Evolutionary conservation across 2,329 filamentous ascomycete genomes (phyloP).

Genomic region (Aureobasidium namibiae): DNA sequence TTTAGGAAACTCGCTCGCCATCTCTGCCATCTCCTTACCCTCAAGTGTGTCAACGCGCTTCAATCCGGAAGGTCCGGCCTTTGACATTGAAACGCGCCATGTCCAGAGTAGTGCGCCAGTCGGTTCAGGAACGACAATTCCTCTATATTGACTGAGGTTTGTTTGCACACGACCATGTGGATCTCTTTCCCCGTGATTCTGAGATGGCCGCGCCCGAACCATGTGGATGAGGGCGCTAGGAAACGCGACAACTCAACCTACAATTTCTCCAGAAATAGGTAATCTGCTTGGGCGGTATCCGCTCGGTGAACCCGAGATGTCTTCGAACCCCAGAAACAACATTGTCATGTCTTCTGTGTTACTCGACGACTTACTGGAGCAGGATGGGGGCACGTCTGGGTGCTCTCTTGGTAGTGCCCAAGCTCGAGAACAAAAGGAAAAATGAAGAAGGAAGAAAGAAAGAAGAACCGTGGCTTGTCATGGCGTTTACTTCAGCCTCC

Average conservation of each 20-base stretch:
- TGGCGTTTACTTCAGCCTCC: neutral
- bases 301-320: neutral
- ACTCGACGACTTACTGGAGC: too few relatives aligned
- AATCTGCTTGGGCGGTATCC: neutral
- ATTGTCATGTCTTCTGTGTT: neutral
- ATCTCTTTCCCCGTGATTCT: conserved; percentile 4
- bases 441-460: too few relatives aligned
- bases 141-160: neutral
- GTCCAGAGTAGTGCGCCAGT: neutral
- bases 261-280: conserved; percentile 1
- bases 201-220: conserved; percentile 4
- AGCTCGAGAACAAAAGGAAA: neutral
- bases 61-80: neutral
- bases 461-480: neutral
- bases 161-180: conserved; percentile 7
- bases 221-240: conserved; percentile 4
- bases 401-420: neutral
- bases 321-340: neutral
- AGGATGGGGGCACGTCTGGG: too few relatives aligned
- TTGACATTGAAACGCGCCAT: neutral
- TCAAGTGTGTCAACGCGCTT: neutral
- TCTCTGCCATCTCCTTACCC: neutral
- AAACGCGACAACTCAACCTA: conserved; percentile 3
- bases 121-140: neutral
- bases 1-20: neutral